Percentiles rank a stretch among this genome's conserved stretches.
These are phyloP conservation scores for Kwoniella botswanensis DNA, from an alignment of 768 basidiomycete species.

Conservation along the genomic window DNA sequence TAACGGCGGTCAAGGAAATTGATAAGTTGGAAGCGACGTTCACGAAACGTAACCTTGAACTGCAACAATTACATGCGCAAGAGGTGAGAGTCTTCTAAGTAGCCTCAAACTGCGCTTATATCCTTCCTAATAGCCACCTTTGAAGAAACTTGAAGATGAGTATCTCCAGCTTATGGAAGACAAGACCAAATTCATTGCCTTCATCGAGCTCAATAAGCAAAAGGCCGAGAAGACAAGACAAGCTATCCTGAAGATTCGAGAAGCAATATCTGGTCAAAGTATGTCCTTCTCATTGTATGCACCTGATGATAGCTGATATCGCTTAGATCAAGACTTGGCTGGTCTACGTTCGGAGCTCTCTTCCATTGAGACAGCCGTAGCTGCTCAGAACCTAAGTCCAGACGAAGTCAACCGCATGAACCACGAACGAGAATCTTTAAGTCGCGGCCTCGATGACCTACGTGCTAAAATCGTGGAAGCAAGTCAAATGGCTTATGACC, in stretches of 20 bases:
- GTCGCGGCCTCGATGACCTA: slow-evolving; percentile 57
- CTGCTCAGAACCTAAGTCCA: slow-evolving; percentile 83
- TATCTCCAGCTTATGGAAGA: slow-evolving; percentile 69
- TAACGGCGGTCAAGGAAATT: too few relatives aligned
- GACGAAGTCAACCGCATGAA: slow-evolving; percentile 93
- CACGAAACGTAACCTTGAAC: too few relatives aligned
- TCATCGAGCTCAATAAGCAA: slow-evolving; percentile 59
- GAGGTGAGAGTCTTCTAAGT: too few relatives aligned
- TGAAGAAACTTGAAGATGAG: slow-evolving; percentile 58
- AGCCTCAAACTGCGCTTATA: too few relatives aligned
- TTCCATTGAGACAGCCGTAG: slow-evolving; percentile 70
- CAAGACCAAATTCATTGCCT: slow-evolving; percentile 56
- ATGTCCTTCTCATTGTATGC: slow-evolving; percentile 1
- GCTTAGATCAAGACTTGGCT: slow-evolving; percentile 61
- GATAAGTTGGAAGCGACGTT: too few relatives aligned
- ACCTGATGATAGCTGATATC: not conserved
- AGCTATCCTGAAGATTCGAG: slow-evolving; percentile 62
- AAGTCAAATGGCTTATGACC: slow-evolving; percentile 71
- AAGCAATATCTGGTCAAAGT: slow-evolving; percentile 48
- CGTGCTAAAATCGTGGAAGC: slow-evolving; percentile 76
- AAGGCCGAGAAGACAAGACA: slow-evolving; percentile 72
- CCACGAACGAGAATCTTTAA: slow-evolving; percentile 79
- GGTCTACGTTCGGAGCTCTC: slow-evolving; percentile 70
- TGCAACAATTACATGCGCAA: too few relatives aligned
- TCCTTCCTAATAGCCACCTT: too few relatives aligned